Conservation (phyloP, 129 eudicot genomes). For the Chrysanthemum lavandulifolium region DNA sequence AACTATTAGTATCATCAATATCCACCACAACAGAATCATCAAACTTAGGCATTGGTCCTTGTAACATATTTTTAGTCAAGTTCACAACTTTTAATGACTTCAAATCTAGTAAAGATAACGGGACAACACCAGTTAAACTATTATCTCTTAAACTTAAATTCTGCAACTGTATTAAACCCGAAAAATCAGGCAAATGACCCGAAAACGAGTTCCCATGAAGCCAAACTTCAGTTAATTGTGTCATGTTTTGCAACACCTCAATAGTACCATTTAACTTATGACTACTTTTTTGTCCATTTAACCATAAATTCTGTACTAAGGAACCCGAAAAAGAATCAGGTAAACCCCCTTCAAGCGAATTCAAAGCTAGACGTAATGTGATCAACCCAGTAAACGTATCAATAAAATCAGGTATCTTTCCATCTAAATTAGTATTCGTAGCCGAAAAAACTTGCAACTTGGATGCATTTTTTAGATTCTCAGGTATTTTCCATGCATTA, state of each 20-base stretch:
- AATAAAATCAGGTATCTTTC: slow-evolving; percentile 68
- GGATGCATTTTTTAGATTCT: slow-evolving; percentile 18
- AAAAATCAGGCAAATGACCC: slow-evolving; percentile 65
- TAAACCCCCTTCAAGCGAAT: slow-evolving; percentile 65
- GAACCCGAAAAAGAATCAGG: slow-evolving; percentile 63
- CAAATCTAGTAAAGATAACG: slow-evolving; percentile 56
- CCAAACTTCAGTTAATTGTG: slow-evolving; percentile 71
- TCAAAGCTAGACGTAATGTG: slow-evolving; percentile 48
- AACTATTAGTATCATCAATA: slow-evolving; percentile 42
- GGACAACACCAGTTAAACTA: slow-evolving; percentile 70
- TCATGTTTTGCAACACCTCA: slow-evolving; percentile 66
- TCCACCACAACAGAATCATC: slow-evolving; percentile 44
- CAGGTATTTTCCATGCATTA: slow-evolving; percentile 24
- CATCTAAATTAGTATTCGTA: slow-evolving; percentile 57
- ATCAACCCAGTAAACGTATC: slow-evolving; percentile 45
- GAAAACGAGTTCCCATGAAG: slow-evolving; percentile 89
- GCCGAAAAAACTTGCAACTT: slow-evolving; percentile 51
- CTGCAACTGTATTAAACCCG: slow-evolving; percentile 56
- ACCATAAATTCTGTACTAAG: slow-evolving; percentile 55
- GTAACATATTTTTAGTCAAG: slow-evolving; percentile 76
- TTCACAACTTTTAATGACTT: slow-evolving; percentile 47
- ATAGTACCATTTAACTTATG: slow-evolving; percentile 61
- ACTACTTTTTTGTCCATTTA: slow-evolving; percentile 61
- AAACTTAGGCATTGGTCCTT: slow-evolving; percentile 82
- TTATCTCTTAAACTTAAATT: slow-evolving; percentile 69